These are phyloP conservation scores for Ogataea henricii DNA, from an alignment of 805 yeast genomes.

Conservation along the genomic window DNA sequence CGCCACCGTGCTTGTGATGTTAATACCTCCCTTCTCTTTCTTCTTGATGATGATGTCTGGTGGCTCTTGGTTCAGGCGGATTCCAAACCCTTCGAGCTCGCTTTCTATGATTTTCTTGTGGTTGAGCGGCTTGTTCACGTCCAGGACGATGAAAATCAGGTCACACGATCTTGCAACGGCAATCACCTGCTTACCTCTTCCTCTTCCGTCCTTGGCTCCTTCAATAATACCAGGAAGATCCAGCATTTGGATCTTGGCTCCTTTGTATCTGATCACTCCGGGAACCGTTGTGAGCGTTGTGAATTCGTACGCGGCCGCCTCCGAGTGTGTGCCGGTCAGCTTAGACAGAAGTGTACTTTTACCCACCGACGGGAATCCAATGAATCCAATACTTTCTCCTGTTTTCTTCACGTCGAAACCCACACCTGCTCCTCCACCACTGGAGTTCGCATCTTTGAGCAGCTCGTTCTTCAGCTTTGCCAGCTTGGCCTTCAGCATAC, in stretches of 20 bases:
- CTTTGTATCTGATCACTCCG: conserved; percentile 92
- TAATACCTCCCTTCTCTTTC: conserved; percentile 95
- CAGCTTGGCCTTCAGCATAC: conserved; percentile 93
- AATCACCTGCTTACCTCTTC: conserved; percentile 94
- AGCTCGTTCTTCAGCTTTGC: conserved; percentile 95
- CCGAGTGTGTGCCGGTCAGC: conserved; percentile 94
- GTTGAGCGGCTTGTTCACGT: conserved; percentile 92
- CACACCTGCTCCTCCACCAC: conserved; percentile 89
- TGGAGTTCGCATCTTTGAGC: conserved; percentile 64
- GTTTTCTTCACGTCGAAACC: conserved; percentile 99
- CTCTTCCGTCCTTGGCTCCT: conserved; percentile 90
- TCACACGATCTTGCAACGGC: conserved; percentile 99
- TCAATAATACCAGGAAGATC: conserved; percentile 90
- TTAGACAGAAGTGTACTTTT: conserved; percentile 83
- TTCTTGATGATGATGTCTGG: conserved; percentile 91
- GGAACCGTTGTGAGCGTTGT: conserved; percentile 98
- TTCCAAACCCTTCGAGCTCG: conserved; percentile 97
- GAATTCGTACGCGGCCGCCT: conserved; percentile 97
- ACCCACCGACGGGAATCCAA: conserved; percentile 97
- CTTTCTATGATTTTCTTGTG: conserved; percentile 93
- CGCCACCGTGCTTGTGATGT: conserved; percentile 91
- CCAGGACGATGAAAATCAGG: conserved; percentile 87
- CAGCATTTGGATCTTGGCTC: conserved; percentile 96
- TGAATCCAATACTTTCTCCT: conserved; percentile 96
- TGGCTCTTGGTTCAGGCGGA: conserved; percentile 85